A percentile compares a stretch with the other conserved stretches of the same genome.
Conservation (phyloP, 768 basidiomycete genomes). For the Lentinula sp. region DNA sequence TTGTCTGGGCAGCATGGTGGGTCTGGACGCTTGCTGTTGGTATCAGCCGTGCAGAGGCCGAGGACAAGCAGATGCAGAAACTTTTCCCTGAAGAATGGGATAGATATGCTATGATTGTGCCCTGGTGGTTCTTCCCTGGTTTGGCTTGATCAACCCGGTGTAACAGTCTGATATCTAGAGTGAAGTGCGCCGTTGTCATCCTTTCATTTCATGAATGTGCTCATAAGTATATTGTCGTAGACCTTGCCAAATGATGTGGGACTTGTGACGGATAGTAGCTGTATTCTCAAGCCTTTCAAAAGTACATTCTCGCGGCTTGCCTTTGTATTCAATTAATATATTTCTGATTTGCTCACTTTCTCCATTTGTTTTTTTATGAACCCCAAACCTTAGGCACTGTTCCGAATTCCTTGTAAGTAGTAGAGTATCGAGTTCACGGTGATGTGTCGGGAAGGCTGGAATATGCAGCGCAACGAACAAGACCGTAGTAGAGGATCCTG, state of each 20-base stretch:
- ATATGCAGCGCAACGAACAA: too few species aligned
- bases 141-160: constrained; percentile 12
- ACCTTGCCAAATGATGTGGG: not conserved
- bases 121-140: constrained; percentile 43
- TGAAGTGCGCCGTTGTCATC: not conserved
- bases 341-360: not conserved
- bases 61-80: constrained; percentile 39
- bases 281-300: not conserved
- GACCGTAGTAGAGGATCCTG: too few species aligned
- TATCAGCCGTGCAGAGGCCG: constrained; percentile 38
- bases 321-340: not conserved
- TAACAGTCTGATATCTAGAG: not conserved
- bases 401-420: too few species aligned
- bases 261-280: not conserved
- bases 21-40: constrained; percentile 35
- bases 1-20: constrained; percentile 33
- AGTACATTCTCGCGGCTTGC: not conserved
- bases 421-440: too few species aligned
- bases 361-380: not conserved
- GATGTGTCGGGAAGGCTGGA: too few species aligned
- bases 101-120: constrained; percentile 32
- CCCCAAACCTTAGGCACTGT: too few species aligned
- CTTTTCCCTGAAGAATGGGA: constrained; percentile 40
- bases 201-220: not conserved
- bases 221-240: not conserved